Percentiles rank a stretch among this genome's conserved stretches.
Evolutionary conservation across 441 rosid genomes (phyloP).

Genomic region (Adansonia gregorii): DNA sequence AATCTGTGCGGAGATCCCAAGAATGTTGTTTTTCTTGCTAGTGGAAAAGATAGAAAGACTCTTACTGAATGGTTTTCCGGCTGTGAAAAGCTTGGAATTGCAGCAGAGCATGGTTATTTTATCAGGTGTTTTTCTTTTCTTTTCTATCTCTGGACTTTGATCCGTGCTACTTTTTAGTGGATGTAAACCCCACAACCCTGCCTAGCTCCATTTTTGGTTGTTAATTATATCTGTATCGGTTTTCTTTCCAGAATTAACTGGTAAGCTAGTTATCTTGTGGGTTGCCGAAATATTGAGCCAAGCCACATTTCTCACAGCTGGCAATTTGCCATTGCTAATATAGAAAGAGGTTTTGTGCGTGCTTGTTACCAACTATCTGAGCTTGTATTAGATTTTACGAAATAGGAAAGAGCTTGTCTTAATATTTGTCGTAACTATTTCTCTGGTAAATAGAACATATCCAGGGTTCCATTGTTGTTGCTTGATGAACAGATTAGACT

Average conservation of each 20-base stretch:
- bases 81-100: slow-evolving; percentile 76
- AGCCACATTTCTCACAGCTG: neutral
- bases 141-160: neutral
- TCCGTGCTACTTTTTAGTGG: neutral
- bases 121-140: slow-evolving; percentile 49
- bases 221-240: neutral
- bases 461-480: neutral
- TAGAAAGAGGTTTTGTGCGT: neutral
- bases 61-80: slow-evolving; percentile 43
- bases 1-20: slow-evolving; percentile 66
- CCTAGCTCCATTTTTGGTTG: neutral
- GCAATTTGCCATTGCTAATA: neutral
- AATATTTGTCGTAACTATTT: neutral
- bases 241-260: neutral
- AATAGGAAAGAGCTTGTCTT: neutral
- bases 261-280: neutral
- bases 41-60: slow-evolving; percentile 20
- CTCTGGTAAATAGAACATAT: neutral
- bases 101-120: slow-evolving; percentile 88
- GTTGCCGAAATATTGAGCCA: neutral
- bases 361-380: neutral
- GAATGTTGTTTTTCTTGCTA: slow-evolving; percentile 78
- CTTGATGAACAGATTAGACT: neutral
- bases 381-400: neutral
- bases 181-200: neutral